Percentiles rank a stretch among this genome's conserved stretches.
These are phyloP conservation scores for Sporothrix mexicana DNA, from an alignment of 2,329 filamentous ascomycete species.

Conservation along the genomic window DNA sequence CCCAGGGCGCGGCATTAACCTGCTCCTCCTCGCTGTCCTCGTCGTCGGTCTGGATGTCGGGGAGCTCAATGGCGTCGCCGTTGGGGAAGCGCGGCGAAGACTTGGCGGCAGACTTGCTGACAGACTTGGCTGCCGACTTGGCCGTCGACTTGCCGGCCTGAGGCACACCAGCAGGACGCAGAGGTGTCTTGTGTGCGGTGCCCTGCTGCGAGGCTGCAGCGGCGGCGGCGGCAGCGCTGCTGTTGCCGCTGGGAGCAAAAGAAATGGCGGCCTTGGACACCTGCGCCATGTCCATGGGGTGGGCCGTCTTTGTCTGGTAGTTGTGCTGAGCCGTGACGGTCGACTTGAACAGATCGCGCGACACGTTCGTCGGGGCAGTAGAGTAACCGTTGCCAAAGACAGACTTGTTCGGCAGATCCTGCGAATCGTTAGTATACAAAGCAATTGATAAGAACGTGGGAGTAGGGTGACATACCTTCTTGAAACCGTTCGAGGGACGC, in stretches of 20 bases:
- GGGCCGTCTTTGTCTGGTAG: constrained; percentile 65
- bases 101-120: constrained; percentile 62
- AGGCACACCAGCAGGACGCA: constrained; percentile 56
- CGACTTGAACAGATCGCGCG: constrained; percentile 68
- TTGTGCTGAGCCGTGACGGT: constrained; percentile 71
- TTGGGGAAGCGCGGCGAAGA: constrained; percentile 87
- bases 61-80: constrained; percentile 87
- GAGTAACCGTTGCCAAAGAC: constrained; percentile 67
- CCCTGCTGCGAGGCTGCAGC: constrained; percentile 19
- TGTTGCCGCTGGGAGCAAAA: constrained; percentile 69
- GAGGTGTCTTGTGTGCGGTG: constrained; percentile 69
- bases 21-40: constrained; percentile 67
- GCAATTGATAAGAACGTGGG: background rate
- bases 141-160: constrained; percentile 57
- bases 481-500: constrained; percentile 72
- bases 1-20: constrained; percentile 75
- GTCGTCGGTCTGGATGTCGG: constrained; percentile 93
- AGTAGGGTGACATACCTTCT: constrained; percentile 63
- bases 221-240: constrained; percentile 22
- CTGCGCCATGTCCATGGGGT: constrained; percentile 84
- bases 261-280: constrained; percentile 88
- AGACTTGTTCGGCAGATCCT: constrained; percentile 67
- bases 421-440: constrained; percentile 28
- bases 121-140: constrained; percentile 65
- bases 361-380: constrained; percentile 59